phyloP scores from a whole-genome alignment of 2,329 filamentous ascomycete genomes.

The Chaetoscypha palmicola region DNA sequence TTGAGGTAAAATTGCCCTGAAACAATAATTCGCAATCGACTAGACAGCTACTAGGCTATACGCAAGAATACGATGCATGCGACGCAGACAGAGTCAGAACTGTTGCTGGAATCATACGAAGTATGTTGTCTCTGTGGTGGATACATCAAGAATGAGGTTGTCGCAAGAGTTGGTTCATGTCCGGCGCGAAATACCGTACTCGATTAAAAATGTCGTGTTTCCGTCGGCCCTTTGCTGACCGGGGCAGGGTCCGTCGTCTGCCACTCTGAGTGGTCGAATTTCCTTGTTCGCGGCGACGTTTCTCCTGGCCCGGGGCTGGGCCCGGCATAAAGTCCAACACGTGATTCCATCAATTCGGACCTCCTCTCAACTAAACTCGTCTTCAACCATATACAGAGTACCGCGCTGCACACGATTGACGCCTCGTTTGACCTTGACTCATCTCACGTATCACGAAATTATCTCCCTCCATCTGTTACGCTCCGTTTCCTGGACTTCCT shows the following conservation, averaged over 20 bases:
- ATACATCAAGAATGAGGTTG: no score
- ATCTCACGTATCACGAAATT: slow-evolving; percentile 10
- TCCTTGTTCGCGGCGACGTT: neutral
- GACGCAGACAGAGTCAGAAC: no score
- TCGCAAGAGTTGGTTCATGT: no score
- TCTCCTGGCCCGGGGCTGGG: no score
- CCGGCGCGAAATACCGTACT: no score
- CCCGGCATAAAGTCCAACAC: neutral
- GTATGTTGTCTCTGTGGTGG: no score
- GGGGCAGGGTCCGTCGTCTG: no score
- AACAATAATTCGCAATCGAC: neutral
- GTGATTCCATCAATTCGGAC: neutral
- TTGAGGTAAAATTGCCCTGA: neutral
- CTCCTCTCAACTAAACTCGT: neutral
- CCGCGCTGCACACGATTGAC: neutral
- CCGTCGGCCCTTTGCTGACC: no score
- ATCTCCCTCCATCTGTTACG: slow-evolving; percentile 1
- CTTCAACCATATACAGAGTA: neutral
- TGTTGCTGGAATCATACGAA: no score
- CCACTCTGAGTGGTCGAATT: no score
- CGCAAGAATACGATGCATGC: neutral
- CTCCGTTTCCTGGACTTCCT: neutral
- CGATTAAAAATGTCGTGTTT: no score
- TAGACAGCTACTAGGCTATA: neutral
- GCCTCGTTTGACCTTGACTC: neutral